Evolutionary conservation across 805 yeast species (phyloP).

Genomic region (Candida odintsovae): DNA sequence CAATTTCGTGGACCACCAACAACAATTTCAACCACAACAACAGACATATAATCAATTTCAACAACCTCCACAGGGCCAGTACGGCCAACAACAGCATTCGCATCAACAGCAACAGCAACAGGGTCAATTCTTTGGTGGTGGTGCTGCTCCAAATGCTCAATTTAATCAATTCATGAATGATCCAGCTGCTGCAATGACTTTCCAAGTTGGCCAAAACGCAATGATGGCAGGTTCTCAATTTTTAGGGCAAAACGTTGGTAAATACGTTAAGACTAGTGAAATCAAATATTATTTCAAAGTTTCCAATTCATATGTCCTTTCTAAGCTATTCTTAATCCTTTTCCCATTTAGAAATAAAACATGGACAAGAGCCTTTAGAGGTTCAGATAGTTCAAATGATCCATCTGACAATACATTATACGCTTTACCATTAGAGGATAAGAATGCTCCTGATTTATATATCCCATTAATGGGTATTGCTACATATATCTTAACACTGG

Average conservation of each 20-base stretch:
- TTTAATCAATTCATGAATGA: slow-evolving; percentile 53
- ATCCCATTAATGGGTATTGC: slow-evolving; percentile 91
- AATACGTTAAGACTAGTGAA: slow-evolving; percentile 44
- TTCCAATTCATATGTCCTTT: slow-evolving; percentile 77
- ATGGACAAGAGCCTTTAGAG: slow-evolving; percentile 59
- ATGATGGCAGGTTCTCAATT: slow-evolving; percentile 76
- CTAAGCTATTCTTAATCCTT: slow-evolving; percentile 64
- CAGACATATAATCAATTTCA: too few species aligned
- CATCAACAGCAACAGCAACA: slow-evolving; percentile 17
- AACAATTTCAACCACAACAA: slow-evolving; percentile 20
- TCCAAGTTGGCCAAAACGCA: slow-evolving; percentile 84
- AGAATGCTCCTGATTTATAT: slow-evolving; percentile 94
- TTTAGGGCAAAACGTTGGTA: slow-evolving; percentile 55
- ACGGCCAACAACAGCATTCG: slow-evolving; percentile 18
- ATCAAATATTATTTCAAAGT: slow-evolving; percentile 88
- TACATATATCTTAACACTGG: slow-evolving; percentile 80
- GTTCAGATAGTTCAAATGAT: slow-evolving; percentile 25
- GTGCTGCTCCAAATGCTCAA: slow-evolving; percentile 3
- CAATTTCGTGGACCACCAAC: slow-evolving; percentile 23
- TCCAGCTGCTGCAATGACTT: slow-evolving; percentile 78
- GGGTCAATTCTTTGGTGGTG: slow-evolving; percentile 7
- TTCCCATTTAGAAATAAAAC: slow-evolving; percentile 83
- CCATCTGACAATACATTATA: slow-evolving; percentile 28
- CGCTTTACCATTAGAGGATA: slow-evolving; percentile 78
- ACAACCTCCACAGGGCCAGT: too few species aligned